Conservation (phyloP, 1,139 yeast species). For the Yamadazyma atlantica region DNA sequence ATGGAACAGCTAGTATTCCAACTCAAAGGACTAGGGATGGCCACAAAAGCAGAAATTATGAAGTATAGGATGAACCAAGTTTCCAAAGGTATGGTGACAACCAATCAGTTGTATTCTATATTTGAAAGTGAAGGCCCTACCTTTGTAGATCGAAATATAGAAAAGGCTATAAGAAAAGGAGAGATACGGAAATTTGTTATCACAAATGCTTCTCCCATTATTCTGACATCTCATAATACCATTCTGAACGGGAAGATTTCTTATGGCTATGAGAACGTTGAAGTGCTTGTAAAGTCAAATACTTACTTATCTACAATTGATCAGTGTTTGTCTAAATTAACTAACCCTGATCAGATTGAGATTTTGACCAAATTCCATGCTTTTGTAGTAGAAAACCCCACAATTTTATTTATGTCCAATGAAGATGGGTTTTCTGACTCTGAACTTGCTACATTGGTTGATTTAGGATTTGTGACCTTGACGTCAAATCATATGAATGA, state of each 20-base stretch:
- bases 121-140: constrained; percentile 42
- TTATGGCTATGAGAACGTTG: constrained; percentile 48
- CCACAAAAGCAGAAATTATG: constrained; percentile 37
- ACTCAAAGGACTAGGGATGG: constrained; percentile 34
- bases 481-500: constrained; percentile 51
- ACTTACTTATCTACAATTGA: constrained; percentile 23
- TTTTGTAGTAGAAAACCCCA: constrained; percentile 28
- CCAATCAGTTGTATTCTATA: constrained; percentile 43
- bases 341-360: constrained; percentile 2
- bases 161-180: constrained; percentile 34
- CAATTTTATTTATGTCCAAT: constrained; percentile 28
- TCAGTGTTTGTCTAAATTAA: constrained; percentile 1
- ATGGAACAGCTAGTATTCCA: constrained; percentile 34
- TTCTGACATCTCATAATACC: constrained; percentile 34
- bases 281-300: constrained; percentile 31
- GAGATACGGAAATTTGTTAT: constrained; percentile 38
- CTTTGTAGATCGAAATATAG: constrained; percentile 43
- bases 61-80: constrained; percentile 32
- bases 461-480: constrained; percentile 56
- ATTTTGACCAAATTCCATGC: constrained; percentile 22
- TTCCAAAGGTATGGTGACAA: constrained; percentile 37
- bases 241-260: constrained; percentile 38
- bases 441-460: constrained; percentile 39
- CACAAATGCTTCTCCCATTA: constrained; percentile 46
- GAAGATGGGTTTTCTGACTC: constrained; percentile 23